Conservation (phyloP, 2,329 filamentous ascomycete species). For the Fusarium nygamai region DNA sequence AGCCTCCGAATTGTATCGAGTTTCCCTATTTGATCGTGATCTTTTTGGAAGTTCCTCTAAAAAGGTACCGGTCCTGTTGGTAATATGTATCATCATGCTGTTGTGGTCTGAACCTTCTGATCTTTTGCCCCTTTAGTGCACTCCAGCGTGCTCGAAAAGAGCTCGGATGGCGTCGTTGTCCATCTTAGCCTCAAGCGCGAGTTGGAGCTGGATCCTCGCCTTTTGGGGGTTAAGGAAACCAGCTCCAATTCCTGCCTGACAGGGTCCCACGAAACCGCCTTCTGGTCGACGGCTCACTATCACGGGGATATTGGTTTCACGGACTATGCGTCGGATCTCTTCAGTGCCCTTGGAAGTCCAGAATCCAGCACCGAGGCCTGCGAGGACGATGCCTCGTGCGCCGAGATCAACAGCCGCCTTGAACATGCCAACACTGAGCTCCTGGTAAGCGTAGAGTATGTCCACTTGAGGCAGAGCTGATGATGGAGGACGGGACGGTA, state of each 20-base stretch:
- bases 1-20: slow-evolving; percentile 13
- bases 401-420: slow-evolving; percentile 59
- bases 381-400: slow-evolving; percentile 64
- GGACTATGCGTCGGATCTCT: slow-evolving; percentile 56
- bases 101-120: slow-evolving; percentile 8
- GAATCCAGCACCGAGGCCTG: slow-evolving; percentile 64
- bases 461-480: slow-evolving; percentile 63
- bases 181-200: slow-evolving; percentile 48
- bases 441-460: slow-evolving; percentile 65
- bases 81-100: slow-evolving; percentile 3
- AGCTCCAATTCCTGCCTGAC: slow-evolving; percentile 52
- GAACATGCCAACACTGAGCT: slow-evolving; percentile 59
- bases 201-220: slow-evolving; percentile 61
- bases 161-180: slow-evolving; percentile 41
- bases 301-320: slow-evolving; percentile 57
- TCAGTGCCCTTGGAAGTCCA: slow-evolving; percentile 52
- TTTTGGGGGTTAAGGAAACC: slow-evolving; percentile 67
- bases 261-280: slow-evolving; percentile 61
- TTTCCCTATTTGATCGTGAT: slow-evolving; percentile 3
- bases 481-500: slow-evolving; percentile 34
- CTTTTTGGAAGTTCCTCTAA: slow-evolving; percentile 15
- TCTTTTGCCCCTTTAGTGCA: slow-evolving; percentile 34
- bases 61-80: slow-evolving; percentile 22
- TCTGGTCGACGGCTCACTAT: slow-evolving; percentile 62
- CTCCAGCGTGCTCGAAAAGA: slow-evolving; percentile 44